These are phyloP conservation scores for Hygrocybe coccinea DNA, from an alignment of 768 basidiomycete genomes.

Conservation along the genomic window DNA sequence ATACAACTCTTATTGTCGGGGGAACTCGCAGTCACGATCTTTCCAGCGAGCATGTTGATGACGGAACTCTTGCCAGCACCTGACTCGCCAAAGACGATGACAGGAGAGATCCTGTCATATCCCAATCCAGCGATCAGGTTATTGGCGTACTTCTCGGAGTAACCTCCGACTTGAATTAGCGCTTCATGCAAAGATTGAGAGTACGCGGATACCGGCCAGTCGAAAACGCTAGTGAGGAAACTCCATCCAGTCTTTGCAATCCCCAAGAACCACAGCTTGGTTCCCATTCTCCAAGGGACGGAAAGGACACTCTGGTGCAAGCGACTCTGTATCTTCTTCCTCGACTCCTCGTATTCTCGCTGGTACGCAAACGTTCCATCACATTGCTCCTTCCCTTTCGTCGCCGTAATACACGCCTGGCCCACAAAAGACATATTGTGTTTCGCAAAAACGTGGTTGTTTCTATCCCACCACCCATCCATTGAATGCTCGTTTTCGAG, in stretches of 20 bases:
- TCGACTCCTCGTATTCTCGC: constrained; percentile 20
- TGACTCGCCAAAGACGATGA: background rate
- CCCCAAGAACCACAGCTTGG: too few species aligned
- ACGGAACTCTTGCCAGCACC: background rate
- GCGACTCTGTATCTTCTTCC: constrained; percentile 9
- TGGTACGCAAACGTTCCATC: constrained; percentile 5
- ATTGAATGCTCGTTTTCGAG: constrained; percentile 32
- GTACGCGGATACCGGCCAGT: too few species aligned
- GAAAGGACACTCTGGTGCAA: too few species aligned
- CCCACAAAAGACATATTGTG: constrained; percentile 27
- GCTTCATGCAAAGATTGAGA: too few species aligned
- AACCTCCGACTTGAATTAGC: too few species aligned
- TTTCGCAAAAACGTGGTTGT: constrained; percentile 19
- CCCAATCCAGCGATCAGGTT: background rate
- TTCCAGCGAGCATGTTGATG: background rate
- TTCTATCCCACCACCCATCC: constrained; percentile 30
- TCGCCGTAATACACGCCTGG: constrained; percentile 33
- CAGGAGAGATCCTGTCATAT: background rate
- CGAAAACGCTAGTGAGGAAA: too few species aligned
- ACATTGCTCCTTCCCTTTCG: background rate
- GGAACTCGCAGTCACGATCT: background rate
- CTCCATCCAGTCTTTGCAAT: too few species aligned
- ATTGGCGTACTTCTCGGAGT: too few species aligned
- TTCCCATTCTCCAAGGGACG: too few species aligned
- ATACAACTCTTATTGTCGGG: background rate